Evolutionary conservation across 2,329 filamentous ascomycete species (phyloP).

Genomic region (Beauveria bassiana): DNA sequence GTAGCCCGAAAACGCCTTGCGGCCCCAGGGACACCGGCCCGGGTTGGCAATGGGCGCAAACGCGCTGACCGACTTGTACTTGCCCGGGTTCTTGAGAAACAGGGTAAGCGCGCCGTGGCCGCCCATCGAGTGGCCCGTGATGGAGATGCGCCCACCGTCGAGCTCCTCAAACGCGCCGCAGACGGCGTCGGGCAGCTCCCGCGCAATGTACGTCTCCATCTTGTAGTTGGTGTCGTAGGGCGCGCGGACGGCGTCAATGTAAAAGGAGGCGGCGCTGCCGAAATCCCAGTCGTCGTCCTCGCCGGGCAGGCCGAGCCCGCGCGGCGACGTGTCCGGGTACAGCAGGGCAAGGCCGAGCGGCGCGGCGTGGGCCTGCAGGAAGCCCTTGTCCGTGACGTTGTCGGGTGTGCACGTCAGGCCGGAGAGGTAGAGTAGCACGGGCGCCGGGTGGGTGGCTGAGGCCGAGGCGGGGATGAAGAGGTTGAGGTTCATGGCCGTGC

Average conservation of each 20-base stretch:
- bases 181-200: conserved; percentile 73
- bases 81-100: conserved; percentile 84
- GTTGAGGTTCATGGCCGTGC: conserved; percentile 87
- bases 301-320: conserved; percentile 70
- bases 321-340: conserved; percentile 90
- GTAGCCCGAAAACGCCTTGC: conserved; percentile 92
- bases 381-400: conserved; percentile 74
- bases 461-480: conserved; percentile 79
- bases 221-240: conserved; percentile 75
- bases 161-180: conserved; percentile 64
- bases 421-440: conserved; percentile 86
- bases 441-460: conserved; percentile 47
- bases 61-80: conserved; percentile 81
- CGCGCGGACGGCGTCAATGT: conserved; percentile 72
- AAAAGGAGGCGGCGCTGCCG: conserved; percentile 87
- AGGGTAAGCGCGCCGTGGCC: conserved; percentile 91
- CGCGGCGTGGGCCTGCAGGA: conserved; percentile 79
- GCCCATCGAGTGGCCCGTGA: conserved; percentile 95
- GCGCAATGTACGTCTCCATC: conserved; percentile 91
- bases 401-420: conserved; percentile 93
- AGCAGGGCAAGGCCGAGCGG: conserved; percentile 82
- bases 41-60: conserved; percentile 91
- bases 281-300: conserved; percentile 91
- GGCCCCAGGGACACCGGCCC: conserved; percentile 77
- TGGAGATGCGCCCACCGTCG: conserved; percentile 64